Conservation (phyloP, 208 protist species). For the Leishmania gerbilli region DNA sequence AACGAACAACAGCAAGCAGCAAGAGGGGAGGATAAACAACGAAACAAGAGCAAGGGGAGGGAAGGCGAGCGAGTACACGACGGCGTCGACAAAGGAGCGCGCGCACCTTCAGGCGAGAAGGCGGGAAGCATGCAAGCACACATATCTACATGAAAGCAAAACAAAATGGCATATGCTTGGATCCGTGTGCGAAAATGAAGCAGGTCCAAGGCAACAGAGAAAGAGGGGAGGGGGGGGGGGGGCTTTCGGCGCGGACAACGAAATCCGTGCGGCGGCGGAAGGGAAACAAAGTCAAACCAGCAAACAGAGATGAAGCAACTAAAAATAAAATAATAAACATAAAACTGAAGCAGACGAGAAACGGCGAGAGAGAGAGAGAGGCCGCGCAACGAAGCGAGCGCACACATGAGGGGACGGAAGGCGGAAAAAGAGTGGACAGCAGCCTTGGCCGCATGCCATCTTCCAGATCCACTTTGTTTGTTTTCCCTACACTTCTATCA, state of each 20-base stretch:
- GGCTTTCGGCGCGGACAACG: background rate
- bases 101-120: background rate
- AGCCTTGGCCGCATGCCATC: background rate
- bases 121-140: background rate
- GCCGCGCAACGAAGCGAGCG: background rate
- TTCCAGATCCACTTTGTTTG: background rate
- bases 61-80: background rate
- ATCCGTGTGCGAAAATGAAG: background rate
- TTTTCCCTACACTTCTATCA: background rate
- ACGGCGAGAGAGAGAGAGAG: background rate
- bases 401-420: background rate
- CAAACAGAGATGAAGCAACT: background rate
- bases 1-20: background rate
- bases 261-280: background rate
- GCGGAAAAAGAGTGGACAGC: background rate
- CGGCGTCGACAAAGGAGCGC: background rate
- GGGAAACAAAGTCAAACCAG: background rate
- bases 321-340: background rate
- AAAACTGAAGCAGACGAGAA: background rate
- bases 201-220: background rate
- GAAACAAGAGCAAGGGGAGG: background rate
- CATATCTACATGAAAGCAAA: background rate
- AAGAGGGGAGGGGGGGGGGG: too few relatives aligned
- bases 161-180: background rate
- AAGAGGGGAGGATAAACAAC: background rate